Conservation (phyloP, 106 monocot genomes). For the Alisma plantagoaquatica region DNA sequence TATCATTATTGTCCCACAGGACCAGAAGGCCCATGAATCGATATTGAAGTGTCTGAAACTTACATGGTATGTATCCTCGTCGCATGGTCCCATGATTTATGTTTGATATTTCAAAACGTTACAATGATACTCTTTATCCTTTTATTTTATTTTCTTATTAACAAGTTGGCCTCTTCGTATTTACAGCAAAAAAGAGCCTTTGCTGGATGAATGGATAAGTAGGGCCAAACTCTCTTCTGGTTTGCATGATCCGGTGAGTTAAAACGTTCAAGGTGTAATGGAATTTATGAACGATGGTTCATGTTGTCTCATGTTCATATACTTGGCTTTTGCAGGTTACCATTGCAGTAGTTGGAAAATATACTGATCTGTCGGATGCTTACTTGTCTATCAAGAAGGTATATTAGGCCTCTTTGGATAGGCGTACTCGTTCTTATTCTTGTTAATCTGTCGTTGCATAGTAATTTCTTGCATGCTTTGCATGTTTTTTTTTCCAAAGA, state of each 20-base stretch:
- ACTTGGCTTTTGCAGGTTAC: slow-evolving; percentile 73
- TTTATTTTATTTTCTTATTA: background rate
- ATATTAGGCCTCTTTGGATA: background rate
- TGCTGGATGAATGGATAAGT: slow-evolving; percentile 58
- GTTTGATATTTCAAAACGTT: background rate
- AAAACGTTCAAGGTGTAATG: no score
- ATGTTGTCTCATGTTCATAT: no score
- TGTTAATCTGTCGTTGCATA: background rate
- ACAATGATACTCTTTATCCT: background rate
- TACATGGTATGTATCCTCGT: slow-evolving; percentile 44
- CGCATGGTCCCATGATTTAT: background rate
- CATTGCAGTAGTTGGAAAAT: slow-evolving; percentile 99
- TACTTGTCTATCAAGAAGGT: slow-evolving; percentile 97
- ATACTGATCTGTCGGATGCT: slow-evolving; percentile 86
- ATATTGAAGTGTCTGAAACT: slow-evolving; percentile 66
- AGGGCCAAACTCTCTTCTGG: slow-evolving; percentile 58
- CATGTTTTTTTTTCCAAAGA: no score
- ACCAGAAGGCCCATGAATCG: slow-evolving; percentile 86
- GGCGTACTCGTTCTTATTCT: background rate
- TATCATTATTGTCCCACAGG: slow-evolving; percentile 21
- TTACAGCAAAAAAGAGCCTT: slow-evolving; percentile 41
- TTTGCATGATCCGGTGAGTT: slow-evolving; percentile 50
- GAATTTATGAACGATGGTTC: no score
- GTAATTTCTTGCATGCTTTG: no score
- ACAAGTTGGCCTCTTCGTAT: background rate